Evolutionary conservation across 345 rosid genomes (phyloP).

Genomic region (Syzygium aromaticum): DNA sequence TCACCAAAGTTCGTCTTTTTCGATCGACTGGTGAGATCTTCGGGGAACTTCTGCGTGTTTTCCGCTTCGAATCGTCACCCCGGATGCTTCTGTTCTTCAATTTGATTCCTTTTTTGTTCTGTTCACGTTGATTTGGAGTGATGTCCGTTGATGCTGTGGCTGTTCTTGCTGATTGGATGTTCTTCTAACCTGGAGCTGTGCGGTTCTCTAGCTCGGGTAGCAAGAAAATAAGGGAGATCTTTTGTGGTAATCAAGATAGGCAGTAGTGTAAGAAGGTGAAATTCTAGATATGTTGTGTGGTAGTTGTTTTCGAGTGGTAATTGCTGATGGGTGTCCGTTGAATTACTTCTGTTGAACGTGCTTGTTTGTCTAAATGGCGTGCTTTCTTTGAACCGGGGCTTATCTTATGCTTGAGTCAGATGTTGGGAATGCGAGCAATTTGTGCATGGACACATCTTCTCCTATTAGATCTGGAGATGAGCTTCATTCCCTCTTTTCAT

Average conservation of each 20-base stretch:
- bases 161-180: background rate
- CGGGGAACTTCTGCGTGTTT: background rate
- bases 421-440: background rate
- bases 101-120: background rate
- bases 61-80: background rate
- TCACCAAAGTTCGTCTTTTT: background rate
- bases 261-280: background rate
- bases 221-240: background rate
- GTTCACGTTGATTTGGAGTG: background rate
- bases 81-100: background rate
- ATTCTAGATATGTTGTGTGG: background rate
- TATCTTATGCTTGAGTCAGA: background rate
- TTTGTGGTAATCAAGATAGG: background rate
- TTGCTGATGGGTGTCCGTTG: background rate
- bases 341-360: background rate
- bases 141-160: background rate
- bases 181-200: background rate
- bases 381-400: background rate
- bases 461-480: background rate
- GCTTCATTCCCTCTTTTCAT: background rate
- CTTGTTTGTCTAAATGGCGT: background rate
- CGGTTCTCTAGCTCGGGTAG: background rate
- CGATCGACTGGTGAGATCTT: background rate
- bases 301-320: slow-evolving; percentile 13
- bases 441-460: background rate